Percentiles rank a stretch among this genome's conserved stretches.
Conservation (phyloP, 208 protist species). For the Phytomonas francai region DNA sequence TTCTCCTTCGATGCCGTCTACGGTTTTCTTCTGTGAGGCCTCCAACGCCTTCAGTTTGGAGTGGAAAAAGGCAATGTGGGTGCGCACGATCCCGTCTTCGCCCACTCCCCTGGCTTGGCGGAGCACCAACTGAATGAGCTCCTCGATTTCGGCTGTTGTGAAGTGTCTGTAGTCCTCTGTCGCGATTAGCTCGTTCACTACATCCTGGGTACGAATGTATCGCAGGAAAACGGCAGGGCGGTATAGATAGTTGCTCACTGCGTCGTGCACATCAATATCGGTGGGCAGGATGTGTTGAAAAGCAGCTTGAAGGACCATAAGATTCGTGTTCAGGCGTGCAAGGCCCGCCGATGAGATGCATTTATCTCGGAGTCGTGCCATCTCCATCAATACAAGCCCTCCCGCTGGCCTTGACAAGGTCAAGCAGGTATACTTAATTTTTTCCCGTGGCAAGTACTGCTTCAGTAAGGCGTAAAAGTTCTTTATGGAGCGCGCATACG, state of each 20-base stretch:
- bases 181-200: constrained; percentile 69
- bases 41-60: constrained; percentile 30
- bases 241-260: constrained; percentile 49
- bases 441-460: constrained; percentile 44
- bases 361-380: constrained; percentile 80
- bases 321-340: constrained; percentile 43
- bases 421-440: constrained; percentile 64
- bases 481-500: constrained; percentile 60
- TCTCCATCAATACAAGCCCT: constrained; percentile 66
- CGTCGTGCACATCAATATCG: constrained; percentile 58
- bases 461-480: constrained; percentile 66
- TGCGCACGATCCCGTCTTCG: constrained; percentile 36
- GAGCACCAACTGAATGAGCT: constrained; percentile 75
- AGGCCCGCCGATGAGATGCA: constrained; percentile 57
- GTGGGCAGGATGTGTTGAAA: constrained; percentile 64
- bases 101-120: constrained; percentile 53
- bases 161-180: constrained; percentile 69
- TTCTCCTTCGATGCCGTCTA: neutral
- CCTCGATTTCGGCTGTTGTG: constrained; percentile 53
- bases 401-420: constrained; percentile 66
- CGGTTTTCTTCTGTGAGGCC: constrained; percentile 6
- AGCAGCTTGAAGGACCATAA: constrained; percentile 70
- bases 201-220: constrained; percentile 69
- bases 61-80: constrained; percentile 52
- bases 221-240: constrained; percentile 66